phyloP scores from a whole-genome alignment of 495 filamentous ascomycete genomes.

The Trichoderma reesei region DNA sequence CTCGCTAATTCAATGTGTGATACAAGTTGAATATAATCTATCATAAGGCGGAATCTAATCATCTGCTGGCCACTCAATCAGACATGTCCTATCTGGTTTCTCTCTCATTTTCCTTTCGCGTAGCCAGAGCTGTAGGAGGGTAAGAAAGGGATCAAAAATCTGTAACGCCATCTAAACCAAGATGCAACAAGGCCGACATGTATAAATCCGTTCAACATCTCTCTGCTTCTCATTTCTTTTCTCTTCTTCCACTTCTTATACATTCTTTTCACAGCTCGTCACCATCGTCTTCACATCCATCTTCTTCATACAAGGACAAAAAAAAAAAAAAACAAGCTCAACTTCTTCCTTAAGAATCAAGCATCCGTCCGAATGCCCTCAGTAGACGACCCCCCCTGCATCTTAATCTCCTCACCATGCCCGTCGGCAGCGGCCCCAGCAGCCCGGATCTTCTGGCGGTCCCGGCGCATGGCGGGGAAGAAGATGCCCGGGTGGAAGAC shows the following conservation, averaged over 20 bases:
- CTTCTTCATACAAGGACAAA: not conserved
- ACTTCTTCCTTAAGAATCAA: not conserved
- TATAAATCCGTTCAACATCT: not conserved
- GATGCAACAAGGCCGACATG: not conserved
- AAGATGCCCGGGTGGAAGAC: slow-evolving; percentile 11
- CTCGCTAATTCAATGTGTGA: too few species aligned
- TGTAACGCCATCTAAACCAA: slow-evolving; percentile 2
- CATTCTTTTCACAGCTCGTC: too few species aligned
- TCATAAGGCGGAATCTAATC: not conserved
- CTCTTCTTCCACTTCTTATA: not conserved
- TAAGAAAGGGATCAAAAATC: not conserved
- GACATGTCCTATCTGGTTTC: too few species aligned
- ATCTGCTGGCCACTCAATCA: not conserved
- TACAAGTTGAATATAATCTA: too few species aligned
- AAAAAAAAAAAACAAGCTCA: not conserved
- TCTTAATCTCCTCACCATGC: not conserved
- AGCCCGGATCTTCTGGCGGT: not conserved
- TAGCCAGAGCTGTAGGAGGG: too few species aligned
- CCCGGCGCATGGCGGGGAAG: slow-evolving; percentile 13
- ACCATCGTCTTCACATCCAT: not conserved
- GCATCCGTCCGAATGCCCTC: not conserved
- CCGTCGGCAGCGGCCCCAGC: too few species aligned
- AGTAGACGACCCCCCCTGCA: not conserved
- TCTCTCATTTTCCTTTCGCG: too few species aligned
- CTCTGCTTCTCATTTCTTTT: not conserved